Evolutionary conservation across 768 basidiomycete genomes (phyloP).

Genomic region (Rickenella mellea): DNA sequence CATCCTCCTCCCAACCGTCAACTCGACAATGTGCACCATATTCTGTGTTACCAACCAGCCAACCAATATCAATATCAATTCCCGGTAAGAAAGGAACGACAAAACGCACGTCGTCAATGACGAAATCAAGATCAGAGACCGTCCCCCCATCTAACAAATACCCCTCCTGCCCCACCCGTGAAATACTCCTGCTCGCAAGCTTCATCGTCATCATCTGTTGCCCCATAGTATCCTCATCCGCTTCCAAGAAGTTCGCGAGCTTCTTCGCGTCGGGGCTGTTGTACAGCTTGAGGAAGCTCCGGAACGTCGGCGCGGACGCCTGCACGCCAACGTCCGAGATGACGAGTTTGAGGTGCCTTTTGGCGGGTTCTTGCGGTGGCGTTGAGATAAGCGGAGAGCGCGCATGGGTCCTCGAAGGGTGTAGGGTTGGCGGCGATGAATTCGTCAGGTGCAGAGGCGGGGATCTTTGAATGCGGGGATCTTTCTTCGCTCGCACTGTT

Average conservation of each 20-base stretch:
- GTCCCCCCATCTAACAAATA: conserved; percentile 82
- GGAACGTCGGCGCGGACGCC: conserved; percentile 70
- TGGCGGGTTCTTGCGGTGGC: conserved; percentile 59
- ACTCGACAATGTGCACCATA: conserved; percentile 94
- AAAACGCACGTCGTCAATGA: conserved; percentile 75
- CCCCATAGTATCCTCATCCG: conserved; percentile 88
- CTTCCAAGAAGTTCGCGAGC: conserved; percentile 84
- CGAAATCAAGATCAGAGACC: conserved; percentile 92
- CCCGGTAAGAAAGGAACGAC: not conserved
- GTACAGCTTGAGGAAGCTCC: conserved; percentile 92
- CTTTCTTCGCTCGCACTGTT: conserved; percentile 41
- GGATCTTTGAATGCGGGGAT: conserved; percentile 83
- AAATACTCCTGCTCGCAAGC: conserved; percentile 70
- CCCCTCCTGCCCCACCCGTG: conserved; percentile 35
- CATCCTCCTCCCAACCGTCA: conserved; percentile 90
- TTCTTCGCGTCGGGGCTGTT: conserved; percentile 88
- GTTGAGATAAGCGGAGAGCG: conserved; percentile 35
- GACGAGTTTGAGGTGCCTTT: conserved; percentile 80
- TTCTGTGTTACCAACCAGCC: conserved; percentile 41
- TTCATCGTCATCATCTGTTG: conserved; percentile 98
- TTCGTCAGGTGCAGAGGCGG: conserved; percentile 90
- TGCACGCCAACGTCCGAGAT: conserved; percentile 71
- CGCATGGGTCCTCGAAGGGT: conserved; percentile 74
- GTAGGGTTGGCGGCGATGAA: conserved; percentile 94
- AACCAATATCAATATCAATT: not conserved